Base-by-base conservation (phyloP, 2,329 filamentous ascomycete species). In the Neopestalotiopsis rosae region DNA sequence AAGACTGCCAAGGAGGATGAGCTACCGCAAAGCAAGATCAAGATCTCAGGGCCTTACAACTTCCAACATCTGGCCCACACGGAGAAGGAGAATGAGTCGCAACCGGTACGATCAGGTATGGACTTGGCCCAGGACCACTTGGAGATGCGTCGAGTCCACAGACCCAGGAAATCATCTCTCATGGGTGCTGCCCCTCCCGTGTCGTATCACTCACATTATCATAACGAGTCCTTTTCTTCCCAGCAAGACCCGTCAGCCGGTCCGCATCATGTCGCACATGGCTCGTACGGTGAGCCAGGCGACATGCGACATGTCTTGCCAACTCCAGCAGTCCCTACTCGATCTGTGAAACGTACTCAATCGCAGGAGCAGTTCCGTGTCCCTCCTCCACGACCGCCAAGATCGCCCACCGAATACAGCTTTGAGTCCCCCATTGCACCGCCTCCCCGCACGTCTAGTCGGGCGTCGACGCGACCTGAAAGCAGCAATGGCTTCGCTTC, bases 11-110 rank as follows among this genome's bases (percentile, higher is more conserved):
- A 76, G n/a, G 77, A 77, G 28, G 69, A 75, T 4, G 74, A 74
- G 65, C 72, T 65, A 72, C 77, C 75, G 14, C 76, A 77, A 66
- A 85, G 78, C 73, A 85, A 82, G 71, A 75, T 85, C 64, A 84
- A 86, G 67, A 91, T 91, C 67, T 91, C 89, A 0, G 86, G 82
- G 1, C 89, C 89, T 2, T 91, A 89, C 78, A 90, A 91, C 80
- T 91, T 91, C 70, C 89, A 91, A 75, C 89, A 91, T 77, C 83
- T 91, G 42, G 85, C 87, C 4, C 89, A 91, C 75, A 88, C 86
- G 13, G 81, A 84, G 13, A 85, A 84, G 61, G 85, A 89, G 38
- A 81, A 85, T 64, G 69, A 85, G 3, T 78, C 83, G 4, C 80
- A 80, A 67, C 70, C 6, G 79, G 82, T 57, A 78, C 80, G 34